phyloP scores from a whole-genome alignment of 495 filamentous ascomycete species.

The Copromyces sp. region DNA sequence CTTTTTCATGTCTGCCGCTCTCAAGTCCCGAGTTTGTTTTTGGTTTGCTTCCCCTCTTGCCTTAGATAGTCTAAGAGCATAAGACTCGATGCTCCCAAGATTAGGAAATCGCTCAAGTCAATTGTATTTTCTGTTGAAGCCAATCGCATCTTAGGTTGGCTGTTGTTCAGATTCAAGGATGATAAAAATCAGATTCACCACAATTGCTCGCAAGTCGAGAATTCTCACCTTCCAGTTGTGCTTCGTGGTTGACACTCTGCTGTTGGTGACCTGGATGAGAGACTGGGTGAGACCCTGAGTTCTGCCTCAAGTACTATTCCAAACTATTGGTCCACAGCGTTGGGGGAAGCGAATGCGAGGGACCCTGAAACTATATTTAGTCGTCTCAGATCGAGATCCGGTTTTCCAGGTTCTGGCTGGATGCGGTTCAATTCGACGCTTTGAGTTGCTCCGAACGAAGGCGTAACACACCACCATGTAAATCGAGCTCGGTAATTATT shows the following conservation, averaged over 20 bases:
- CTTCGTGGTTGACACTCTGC: too few species aligned
- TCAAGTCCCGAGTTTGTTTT: not conserved
- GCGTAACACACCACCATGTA: not conserved
- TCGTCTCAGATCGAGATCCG: not conserved
- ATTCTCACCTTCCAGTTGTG: too few species aligned
- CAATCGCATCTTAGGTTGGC: too few species aligned
- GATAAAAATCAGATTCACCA: too few species aligned
- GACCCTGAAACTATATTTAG: not conserved
- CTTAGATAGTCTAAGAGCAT: not conserved
- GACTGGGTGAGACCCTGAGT: not conserved
- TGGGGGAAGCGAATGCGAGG: not conserved
- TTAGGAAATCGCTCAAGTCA: too few species aligned
- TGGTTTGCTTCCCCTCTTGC: not conserved
- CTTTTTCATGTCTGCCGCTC: not conserved
- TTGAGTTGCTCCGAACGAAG: not conserved
- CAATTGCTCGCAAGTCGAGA: not conserved
- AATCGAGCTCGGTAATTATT: not conserved
- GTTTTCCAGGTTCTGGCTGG: not conserved
- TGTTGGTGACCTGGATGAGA: not conserved
- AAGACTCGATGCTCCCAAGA: not conserved
- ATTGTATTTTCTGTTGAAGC: too few species aligned
- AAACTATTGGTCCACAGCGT: not conserved
- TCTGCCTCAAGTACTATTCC: not conserved
- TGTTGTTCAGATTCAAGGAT: too few species aligned
- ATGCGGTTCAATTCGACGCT: not conserved